These are phyloP conservation scores for Metschnikowia santaceciliae DNA, from an alignment of 805 yeast genomes.

Conservation along the genomic window DNA sequence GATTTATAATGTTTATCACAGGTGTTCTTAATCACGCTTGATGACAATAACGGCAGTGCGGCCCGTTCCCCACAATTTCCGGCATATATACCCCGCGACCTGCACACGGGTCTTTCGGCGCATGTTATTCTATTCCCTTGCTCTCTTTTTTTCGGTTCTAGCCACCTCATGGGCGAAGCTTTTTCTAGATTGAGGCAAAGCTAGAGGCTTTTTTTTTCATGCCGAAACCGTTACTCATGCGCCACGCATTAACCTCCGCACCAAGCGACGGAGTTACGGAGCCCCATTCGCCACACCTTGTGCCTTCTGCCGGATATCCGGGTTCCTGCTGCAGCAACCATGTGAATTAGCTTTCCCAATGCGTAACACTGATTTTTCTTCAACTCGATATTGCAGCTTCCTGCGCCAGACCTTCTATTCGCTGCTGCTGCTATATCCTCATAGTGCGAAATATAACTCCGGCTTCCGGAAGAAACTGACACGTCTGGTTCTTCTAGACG, in stretches of 20 bases:
- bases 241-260: not conserved
- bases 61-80: constrained; percentile 2
- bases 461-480: not conserved
- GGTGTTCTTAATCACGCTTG: not conserved
- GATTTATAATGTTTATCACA: not conserved
- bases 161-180: not conserved
- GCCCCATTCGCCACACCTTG: not conserved
- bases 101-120: not conserved
- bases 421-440: not conserved
- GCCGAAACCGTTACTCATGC: not conserved
- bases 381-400: not conserved
- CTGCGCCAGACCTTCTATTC: not conserved
- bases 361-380: not conserved
- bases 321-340: not conserved
- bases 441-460: not conserved
- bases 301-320: not conserved
- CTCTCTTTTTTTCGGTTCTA: not conserved
- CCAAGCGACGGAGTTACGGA: not conserved
- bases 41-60: constrained; percentile 2
- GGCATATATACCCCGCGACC: not conserved
- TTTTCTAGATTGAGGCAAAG: not conserved
- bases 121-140: not conserved
- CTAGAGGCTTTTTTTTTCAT: not conserved
- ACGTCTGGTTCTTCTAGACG: not conserved
- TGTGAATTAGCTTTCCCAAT: not conserved